A percentile compares a stretch with the other conserved stretches of the same genome.
phyloP scores from a whole-genome alignment of 2,329 filamentous ascomycete genomes.

The Fusarium acutatum region DNA sequence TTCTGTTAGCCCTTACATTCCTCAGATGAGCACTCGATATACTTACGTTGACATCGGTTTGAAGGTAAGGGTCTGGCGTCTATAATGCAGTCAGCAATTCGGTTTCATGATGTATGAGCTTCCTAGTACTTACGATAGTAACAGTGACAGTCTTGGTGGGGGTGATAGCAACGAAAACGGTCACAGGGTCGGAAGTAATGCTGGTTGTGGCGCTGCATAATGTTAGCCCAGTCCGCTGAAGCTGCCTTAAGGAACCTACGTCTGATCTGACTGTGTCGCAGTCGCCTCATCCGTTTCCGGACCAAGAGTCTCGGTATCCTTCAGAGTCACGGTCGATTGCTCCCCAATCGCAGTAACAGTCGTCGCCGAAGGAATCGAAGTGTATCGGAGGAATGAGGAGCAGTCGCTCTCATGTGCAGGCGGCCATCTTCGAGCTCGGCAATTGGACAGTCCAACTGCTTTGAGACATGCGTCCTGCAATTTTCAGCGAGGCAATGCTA shows the following conservation, averaged over 20 bases:
- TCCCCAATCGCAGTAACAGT: neutral
- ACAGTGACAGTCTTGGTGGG: neutral
- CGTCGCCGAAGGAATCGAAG: neutral
- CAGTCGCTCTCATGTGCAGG: neutral
- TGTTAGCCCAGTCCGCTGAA: neutral
- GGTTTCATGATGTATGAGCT: rapidly evolving
- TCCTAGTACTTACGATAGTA: neutral
- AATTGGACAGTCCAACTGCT: neutral
- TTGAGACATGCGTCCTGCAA: neutral
- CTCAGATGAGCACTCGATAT: rapidly evolving
- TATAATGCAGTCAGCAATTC: neutral
- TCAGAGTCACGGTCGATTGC: neutral
- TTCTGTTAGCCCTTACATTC: rapidly evolving
- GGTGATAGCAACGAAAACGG: neutral
- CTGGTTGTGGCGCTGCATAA: neutral
- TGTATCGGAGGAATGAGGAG: neutral
- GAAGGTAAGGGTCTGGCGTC: neutral
- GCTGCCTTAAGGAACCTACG: neutral
- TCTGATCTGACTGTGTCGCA: neutral
- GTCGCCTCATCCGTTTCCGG: neutral
- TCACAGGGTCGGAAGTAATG: neutral
- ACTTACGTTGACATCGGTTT: neutral
- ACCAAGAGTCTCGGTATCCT: neutral
- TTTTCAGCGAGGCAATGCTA: rapidly evolving
- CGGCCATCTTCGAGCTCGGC: neutral